Base-by-base conservation (phyloP, 306 rosid species). In the Styphnolobium japonicum region DNA sequence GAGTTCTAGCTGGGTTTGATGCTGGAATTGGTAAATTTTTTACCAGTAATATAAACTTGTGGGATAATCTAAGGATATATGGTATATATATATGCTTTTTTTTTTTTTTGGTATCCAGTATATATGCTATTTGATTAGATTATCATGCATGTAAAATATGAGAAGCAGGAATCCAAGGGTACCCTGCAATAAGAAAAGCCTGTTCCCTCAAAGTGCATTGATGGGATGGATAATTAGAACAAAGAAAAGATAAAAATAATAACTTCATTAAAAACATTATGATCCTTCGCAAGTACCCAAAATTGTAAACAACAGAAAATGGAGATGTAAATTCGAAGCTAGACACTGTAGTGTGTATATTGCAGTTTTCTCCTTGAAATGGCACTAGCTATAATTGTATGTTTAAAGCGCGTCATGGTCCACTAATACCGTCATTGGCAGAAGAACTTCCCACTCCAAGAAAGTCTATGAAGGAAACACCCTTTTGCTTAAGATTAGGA, bases 381-480 rank as follows among this genome's bases (percentile, higher is more conserved):
- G 33, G 48, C 48, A 70, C 48, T 4, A 70, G 23, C 18, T 48
- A 29, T 19, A 7, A 34, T n/a, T 36, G 43, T 39, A 11, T 21
- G 21, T 18, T 2, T 43, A 55, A 67, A 51, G 45, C 14, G 3
- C 55, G 27, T 62, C 39, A 78, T 10, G 29, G 71, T 70, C 55
- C 67, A 40, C 57, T 8, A 33, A 49, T 15, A 45, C 46, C 25
- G 71, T 65, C 36, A 66, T 19, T 40, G 16, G 37, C 36, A 25
- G 71, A 63, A 60, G 78, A 79, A 72, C 25, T 80, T 78, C 87
- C 91, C 43, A 87, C 91, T 7, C 93, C 91, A 77, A 89, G 91
- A 81, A 89, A 89, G 71, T 87, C 93, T 81, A 89, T 84, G 89
- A 87, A 89, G 34, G 85, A 75, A 80, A 78, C 67, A 53, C 67